These are phyloP conservation scores for Astrocystis sublimbata DNA, from an alignment of 495 filamentous ascomycete genomes.

Conservation along the genomic window DNA sequence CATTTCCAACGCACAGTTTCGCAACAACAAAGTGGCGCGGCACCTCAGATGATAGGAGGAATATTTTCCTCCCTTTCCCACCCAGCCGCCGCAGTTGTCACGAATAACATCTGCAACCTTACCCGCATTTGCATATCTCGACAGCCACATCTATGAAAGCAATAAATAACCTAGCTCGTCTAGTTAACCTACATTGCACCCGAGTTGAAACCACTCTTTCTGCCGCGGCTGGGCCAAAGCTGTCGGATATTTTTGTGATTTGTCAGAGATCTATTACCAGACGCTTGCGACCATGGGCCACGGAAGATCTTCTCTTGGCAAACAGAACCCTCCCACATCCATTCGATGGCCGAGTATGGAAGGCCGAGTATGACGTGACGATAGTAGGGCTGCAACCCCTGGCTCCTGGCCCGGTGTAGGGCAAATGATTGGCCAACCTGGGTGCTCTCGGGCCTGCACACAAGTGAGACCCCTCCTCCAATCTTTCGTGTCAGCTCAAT, in stretches of 20 bases:
- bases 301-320: conserved; percentile 16
- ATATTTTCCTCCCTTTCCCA: not conserved
- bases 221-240: conserved; percentile 5
- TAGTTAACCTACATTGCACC: not conserved
- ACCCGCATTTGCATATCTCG: not conserved
- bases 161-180: too few relatives aligned
- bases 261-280: conserved; percentile 18
- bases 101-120: not conserved
- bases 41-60: not conserved
- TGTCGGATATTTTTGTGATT: conserved; percentile 35
- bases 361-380: conserved; percentile 14
- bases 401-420: conserved; percentile 4
- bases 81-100: not conserved
- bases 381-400: conserved; percentile 15
- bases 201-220: conserved; percentile 9
- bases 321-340: not conserved
- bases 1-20: not conserved
- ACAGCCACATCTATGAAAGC: not conserved
- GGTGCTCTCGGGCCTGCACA: not conserved
- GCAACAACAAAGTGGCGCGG: not conserved
- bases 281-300: conserved; percentile 13
- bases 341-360: conserved; percentile 8
- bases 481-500: conserved; percentile 12
- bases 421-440: conserved; percentile 5
- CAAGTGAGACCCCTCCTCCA: conserved; percentile 11